phyloP scores from a whole-genome alignment of 2,329 filamentous ascomycete species.

The Curvularia eragrostidis region DNA sequence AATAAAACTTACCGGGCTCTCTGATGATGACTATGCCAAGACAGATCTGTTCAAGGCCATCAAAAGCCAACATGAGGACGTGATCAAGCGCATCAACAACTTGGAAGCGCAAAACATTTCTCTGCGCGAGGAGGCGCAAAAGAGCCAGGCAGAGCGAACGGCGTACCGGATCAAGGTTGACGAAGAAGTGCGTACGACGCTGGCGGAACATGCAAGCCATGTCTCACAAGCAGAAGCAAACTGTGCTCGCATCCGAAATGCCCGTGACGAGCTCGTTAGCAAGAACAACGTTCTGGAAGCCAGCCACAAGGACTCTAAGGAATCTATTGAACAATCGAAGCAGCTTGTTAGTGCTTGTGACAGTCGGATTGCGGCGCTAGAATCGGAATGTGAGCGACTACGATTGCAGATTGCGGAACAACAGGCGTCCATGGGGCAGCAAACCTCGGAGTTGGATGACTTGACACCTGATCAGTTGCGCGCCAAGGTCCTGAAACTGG shows the following conservation, averaged over 20 bases:
- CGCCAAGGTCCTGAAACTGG: conserved; percentile 73
- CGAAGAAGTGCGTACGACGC: conserved; percentile 74
- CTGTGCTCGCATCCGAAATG: conserved; percentile 81
- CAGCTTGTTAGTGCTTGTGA: conserved; percentile 82
- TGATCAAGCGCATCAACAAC: conserved; percentile 90
- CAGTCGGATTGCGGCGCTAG: conserved; percentile 79
- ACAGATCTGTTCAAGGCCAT: conserved; percentile 94
- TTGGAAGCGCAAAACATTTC: conserved; percentile 87
- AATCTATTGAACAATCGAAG: conserved; percentile 74
- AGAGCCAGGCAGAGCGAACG: conserved; percentile 82
- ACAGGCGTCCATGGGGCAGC: conserved; percentile 28
- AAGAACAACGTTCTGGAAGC: conserved; percentile 82
- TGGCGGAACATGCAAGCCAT: conserved; percentile 81
- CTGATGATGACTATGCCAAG: conserved; percentile 91
- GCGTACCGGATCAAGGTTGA: conserved; percentile 82
- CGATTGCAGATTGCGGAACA: conserved; percentile 61
- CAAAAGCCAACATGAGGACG: conserved; percentile 88
- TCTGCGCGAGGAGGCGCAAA: conserved; percentile 83
- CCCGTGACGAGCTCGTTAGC: conserved; percentile 83
- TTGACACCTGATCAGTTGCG: conserved; percentile 75
- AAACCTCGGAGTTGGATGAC: conserved; percentile 59
- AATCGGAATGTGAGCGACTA: conserved; percentile 80
- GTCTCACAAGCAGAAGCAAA: conserved; percentile 82
- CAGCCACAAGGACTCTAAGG: conserved; percentile 76
- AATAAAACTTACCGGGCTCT: conserved; percentile 70